Evolutionary conservation across 352 stramenopile species (phyloP).

Genomic region (Phytophthora sp.): DNA sequence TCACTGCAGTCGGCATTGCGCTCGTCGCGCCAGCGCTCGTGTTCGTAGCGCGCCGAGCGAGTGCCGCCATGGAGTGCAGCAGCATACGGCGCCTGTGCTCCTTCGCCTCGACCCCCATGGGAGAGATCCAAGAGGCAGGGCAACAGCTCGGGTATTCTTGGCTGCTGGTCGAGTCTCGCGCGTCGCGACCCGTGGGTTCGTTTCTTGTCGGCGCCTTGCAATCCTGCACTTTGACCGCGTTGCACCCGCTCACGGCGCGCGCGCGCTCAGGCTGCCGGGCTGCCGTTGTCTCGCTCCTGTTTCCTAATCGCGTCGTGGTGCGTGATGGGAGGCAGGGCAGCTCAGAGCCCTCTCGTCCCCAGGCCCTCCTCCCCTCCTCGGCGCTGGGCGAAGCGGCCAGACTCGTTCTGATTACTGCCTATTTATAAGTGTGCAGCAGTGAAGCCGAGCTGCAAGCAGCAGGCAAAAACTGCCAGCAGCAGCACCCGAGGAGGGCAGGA

Average conservation of each 20-base stretch:
- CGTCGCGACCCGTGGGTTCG: slow-evolving; percentile 31
- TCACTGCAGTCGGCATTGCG: slow-evolving; percentile 2
- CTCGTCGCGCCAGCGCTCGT: slow-evolving; percentile 4
- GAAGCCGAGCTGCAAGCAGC: background rate
- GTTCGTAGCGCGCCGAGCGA: slow-evolving; percentile 31
- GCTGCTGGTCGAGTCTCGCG: slow-evolving; percentile 10
- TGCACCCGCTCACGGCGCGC: background rate
- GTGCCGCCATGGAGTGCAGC: slow-evolving; percentile 43
- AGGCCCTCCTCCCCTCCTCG: slow-evolving; percentile 22
- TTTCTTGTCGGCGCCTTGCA: slow-evolving; percentile 20
- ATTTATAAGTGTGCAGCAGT: slow-evolving; percentile 34
- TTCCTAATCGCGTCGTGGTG: slow-evolving; percentile 1
- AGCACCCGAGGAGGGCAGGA: background rate
- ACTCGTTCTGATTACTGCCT: slow-evolving; percentile 37
- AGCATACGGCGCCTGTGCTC: slow-evolving; percentile 44
- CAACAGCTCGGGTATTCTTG: slow-evolving; percentile 21
- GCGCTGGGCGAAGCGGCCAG: slow-evolving; percentile 9
- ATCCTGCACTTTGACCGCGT: slow-evolving; percentile 3
- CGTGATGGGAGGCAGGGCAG: slow-evolving; percentile 30
- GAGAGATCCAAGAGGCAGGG: background rate
- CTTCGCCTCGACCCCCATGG: slow-evolving; percentile 45
- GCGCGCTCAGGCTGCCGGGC: slow-evolving; percentile 1
- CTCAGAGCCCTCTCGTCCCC: slow-evolving; percentile 32
- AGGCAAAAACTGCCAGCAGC: slow-evolving; percentile 17
- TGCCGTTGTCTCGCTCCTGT: slow-evolving; percentile 10